Percentiles rank a stretch among this genome's conserved stretches.
Conservation (phyloP, 257 asterid genomes). For the Nyctanthes arbortristis region DNA sequence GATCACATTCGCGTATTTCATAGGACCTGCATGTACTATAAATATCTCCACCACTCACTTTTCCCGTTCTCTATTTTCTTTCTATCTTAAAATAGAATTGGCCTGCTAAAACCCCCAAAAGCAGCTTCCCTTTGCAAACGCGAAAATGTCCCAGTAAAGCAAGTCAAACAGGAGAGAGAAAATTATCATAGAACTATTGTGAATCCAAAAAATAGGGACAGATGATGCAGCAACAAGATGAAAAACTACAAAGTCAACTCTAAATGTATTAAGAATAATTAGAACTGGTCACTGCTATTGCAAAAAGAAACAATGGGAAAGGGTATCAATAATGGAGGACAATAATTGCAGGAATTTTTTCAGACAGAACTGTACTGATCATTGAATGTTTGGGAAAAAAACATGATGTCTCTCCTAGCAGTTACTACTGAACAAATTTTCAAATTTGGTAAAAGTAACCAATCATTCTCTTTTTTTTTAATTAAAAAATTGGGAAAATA, state of each 20-base stretch:
- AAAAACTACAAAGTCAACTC: background rate
- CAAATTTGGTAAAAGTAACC: background rate
- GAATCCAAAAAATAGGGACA: background rate
- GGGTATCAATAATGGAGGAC: background rate
- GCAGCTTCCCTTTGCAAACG: background rate
- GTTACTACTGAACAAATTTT: background rate
- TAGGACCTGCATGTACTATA: no score
- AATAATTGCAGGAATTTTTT: background rate
- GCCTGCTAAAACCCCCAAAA: no score
- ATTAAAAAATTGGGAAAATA: background rate
- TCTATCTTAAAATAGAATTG: no score
- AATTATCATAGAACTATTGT: background rate
- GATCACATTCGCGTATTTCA: no score
- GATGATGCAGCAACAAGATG: background rate
- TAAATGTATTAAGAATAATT: background rate
- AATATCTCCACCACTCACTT: no score
- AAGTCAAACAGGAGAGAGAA: background rate
- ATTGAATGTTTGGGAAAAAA: background rate
- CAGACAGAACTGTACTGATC: background rate
- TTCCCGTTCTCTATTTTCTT: no score
- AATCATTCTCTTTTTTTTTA: background rate
- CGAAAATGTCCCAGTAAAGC: background rate
- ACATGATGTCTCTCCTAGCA: background rate
- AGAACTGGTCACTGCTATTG: background rate
- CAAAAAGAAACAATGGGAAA: constrained; percentile 1